Percentiles rank a stretch among this genome's conserved stretches.
Evolutionary conservation across 352 stramenopile species (phyloP).

Genomic region (Globisporangium emineosum): DNA sequence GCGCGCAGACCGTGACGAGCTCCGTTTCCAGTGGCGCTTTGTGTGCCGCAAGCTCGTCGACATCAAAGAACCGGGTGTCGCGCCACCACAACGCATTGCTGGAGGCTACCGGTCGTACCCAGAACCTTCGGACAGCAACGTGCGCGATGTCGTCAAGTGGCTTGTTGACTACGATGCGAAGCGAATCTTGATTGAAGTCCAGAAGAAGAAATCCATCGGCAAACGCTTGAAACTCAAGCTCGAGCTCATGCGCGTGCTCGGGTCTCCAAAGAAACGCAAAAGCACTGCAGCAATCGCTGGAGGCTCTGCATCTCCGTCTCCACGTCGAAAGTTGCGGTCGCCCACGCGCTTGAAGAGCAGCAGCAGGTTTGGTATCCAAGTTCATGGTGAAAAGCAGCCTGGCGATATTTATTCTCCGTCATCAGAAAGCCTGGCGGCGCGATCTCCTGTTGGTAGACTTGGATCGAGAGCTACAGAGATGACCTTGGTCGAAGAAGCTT

Average conservation of each 20-base stretch:
- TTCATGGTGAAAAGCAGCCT: too few species aligned
- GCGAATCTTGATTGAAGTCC: slow-evolving; percentile 23
- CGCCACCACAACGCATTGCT: slow-evolving; percentile 30
- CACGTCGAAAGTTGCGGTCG: slow-evolving; percentile 6
- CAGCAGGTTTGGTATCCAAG: neutral
- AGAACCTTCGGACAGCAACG: slow-evolving; percentile 26
- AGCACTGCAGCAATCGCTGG: neutral
- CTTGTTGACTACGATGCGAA: slow-evolving; percentile 41
- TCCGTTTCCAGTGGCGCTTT: slow-evolving; percentile 34
- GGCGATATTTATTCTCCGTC: neutral
- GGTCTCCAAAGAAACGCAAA: slow-evolving; percentile 14
- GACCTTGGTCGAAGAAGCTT: slow-evolving; percentile 13
- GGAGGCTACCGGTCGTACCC: slow-evolving; percentile 39
- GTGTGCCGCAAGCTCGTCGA: slow-evolving; percentile 37
- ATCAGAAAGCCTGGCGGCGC: neutral
- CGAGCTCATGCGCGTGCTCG: slow-evolving; percentile 31
- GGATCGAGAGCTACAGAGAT: neutral
- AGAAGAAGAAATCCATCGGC: slow-evolving; percentile 16
- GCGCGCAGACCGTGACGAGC: slow-evolving; percentile 24
- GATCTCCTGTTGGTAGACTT: neutral
- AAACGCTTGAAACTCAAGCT: slow-evolving; percentile 33
- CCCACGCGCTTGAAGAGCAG: neutral
- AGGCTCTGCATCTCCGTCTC: neutral
- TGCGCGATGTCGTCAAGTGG: slow-evolving; percentile 40
- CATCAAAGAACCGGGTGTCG: slow-evolving; percentile 24